A percentile compares a stretch with the other conserved stretches of the same genome.
These are phyloP conservation scores for Pyrrhoderma noxium DNA, from an alignment of 1,284 basidiomycete genomes.

Conservation along the genomic window DNA sequence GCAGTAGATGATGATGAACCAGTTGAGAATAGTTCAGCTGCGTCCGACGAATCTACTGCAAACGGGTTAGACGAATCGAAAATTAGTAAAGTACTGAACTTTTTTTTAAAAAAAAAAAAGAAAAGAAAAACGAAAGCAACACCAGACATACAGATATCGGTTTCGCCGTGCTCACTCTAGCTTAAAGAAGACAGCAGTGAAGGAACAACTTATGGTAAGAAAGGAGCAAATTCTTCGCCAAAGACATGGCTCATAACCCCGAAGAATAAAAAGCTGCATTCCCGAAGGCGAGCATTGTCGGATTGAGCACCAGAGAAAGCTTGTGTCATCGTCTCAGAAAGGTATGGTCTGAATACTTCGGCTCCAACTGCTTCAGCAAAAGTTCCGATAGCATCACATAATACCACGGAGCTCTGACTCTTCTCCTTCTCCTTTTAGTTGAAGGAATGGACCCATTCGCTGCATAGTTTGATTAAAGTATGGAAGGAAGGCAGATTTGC, in stretches of 20 bases:
- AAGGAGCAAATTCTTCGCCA: conserved; percentile 87
- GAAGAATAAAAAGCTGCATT: conserved; percentile 98
- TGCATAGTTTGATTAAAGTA: conserved; percentile 95
- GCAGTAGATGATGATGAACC: conserved; percentile 66
- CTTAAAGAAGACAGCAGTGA: conserved; percentile 80
- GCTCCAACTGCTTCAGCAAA: conserved; percentile 96
- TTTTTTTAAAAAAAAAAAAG: too few species aligned
- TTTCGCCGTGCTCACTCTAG: conserved; percentile 79
- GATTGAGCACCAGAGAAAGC: conserved; percentile 89
- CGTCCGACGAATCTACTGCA: conserved; percentile 45
- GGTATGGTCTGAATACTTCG: conserved; percentile 93
- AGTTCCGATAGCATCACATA: conserved; percentile 97
- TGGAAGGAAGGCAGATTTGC: conserved; percentile 85
- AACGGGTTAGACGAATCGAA: too few species aligned
- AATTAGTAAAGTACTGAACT: too few species aligned
- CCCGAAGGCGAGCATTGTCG: conserved; percentile 82
- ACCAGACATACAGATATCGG: conserved; percentile 32
- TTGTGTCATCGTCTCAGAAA: conserved; percentile 92
- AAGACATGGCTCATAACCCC: conserved; percentile 97
- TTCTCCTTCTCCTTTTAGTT: conserved; percentile 75
- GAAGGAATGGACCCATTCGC: conserved; percentile 81
- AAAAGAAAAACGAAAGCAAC: conserved; percentile 5
- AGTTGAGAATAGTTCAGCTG: conserved; percentile 55
- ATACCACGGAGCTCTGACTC: conserved; percentile 95
- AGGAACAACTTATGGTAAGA: conserved; percentile 83